Evolutionary conservation across 139 green algal genomes (phyloP).

Genomic region (Gonium pectorale): DNA sequence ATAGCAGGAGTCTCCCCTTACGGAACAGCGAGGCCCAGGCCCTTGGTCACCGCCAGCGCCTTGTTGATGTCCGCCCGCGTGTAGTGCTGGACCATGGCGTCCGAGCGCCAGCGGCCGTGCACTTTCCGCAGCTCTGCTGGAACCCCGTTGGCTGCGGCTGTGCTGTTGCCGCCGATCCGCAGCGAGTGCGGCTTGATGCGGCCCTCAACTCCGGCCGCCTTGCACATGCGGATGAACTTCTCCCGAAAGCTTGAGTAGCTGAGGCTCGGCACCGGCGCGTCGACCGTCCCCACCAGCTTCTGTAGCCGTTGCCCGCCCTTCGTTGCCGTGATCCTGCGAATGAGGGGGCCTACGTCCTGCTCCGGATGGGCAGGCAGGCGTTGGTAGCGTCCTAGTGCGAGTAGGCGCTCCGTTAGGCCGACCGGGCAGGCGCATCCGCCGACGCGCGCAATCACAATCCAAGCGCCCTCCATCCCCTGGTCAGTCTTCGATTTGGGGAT

Average conservation of each 20-base stretch:
- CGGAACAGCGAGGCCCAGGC: conserved; percentile 5
- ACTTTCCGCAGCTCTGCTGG: not conserved
- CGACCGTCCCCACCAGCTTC: not conserved
- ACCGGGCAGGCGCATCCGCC: conserved; percentile 11
- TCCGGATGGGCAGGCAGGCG: not conserved
- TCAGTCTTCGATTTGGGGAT: conserved; percentile 25
- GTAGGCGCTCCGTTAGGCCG: not conserved
- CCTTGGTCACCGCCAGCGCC: not conserved
- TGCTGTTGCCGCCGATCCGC: conserved; percentile 15
- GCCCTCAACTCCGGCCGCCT: not conserved
- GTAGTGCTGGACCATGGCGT: conserved; percentile 8
- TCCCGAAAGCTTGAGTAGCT: not conserved
- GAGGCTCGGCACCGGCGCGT: not conserved
- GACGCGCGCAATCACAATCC: not conserved
- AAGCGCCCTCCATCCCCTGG: not conserved
- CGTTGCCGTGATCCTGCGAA: not conserved
- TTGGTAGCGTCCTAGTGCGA: not conserved
- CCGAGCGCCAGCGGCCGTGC: conserved; percentile 5
- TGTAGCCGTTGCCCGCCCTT: not conserved
- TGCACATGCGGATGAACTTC: not conserved
- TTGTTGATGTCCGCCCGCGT: not conserved
- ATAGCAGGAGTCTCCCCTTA: too few relatives aligned
- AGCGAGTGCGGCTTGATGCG: not conserved
- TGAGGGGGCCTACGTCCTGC: conserved; percentile 20
- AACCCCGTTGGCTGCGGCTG: not conserved